Percentiles rank a stretch among this genome's conserved stretches.
Conservation (phyloP, 169 alveolate species). For the Plasmodium coatneyi region DNA sequence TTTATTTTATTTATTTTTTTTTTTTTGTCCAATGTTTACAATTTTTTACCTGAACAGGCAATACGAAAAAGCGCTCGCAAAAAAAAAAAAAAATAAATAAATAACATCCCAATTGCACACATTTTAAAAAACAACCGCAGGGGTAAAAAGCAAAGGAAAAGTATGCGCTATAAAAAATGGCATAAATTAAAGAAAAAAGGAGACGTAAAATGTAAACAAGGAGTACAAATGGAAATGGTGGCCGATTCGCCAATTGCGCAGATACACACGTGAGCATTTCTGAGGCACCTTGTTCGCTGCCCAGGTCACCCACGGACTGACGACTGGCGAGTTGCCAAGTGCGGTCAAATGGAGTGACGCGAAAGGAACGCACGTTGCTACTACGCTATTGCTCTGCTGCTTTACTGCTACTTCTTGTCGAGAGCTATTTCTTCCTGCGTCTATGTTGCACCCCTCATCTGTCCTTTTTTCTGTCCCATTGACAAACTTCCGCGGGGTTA, state of each 20-base stretch:
- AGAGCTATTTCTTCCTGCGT: not conserved
- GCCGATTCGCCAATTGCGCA: not conserved
- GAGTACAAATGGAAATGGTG: not conserved
- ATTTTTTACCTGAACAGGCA: not conserved
- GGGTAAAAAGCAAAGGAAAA: not conserved
- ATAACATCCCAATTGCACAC: not conserved
- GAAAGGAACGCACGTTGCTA: not conserved
- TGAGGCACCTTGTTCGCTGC: not conserved
- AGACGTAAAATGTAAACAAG: not conserved
- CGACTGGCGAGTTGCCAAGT: not conserved
- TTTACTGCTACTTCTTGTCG: not conserved
- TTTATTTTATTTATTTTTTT: not conserved
- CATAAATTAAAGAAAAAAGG: not conserved
- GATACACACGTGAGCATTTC: not conserved
- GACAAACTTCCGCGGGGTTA: not conserved
- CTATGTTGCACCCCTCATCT: not conserved
- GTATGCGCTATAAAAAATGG: not conserved
- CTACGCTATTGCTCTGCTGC: not conserved
- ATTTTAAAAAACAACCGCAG: not conserved
- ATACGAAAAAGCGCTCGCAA: not conserved
- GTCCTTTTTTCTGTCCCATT: not conserved
- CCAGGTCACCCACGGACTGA: not conserved
- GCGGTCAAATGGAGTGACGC: not conserved
- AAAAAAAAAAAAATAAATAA: too few relatives aligned
- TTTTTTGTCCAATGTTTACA: not conserved